phyloP scores from a whole-genome alignment of 148 eudicot species.

The Camellia lanceoleosa region DNA sequence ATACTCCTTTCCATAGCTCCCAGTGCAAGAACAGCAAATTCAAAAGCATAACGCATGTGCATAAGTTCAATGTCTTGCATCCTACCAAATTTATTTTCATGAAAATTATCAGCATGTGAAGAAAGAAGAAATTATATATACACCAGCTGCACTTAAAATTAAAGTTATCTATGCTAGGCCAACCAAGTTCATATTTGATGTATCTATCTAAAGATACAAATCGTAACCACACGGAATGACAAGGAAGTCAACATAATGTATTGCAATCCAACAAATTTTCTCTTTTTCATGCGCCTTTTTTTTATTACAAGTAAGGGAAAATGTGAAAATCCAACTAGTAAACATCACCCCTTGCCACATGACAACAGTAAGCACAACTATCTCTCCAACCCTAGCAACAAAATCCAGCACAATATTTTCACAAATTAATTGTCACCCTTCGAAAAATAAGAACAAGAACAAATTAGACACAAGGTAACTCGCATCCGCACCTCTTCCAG shows the following conservation, averaged over 20 bases:
- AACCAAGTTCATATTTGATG: not conserved
- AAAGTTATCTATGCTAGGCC: not conserved
- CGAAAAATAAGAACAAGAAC: not conserved
- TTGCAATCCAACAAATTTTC: slow-evolving; percentile 1
- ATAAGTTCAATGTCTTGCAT: slow-evolving; percentile 90
- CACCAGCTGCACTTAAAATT: slow-evolving; percentile 11
- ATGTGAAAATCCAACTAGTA: not conserved
- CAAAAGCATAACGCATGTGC: slow-evolving; percentile 96
- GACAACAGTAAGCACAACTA: not conserved
- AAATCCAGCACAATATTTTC: not conserved
- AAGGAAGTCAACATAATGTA: not conserved
- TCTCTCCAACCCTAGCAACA: not conserved
- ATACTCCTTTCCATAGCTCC: slow-evolving; percentile 78
- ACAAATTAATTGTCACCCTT: not conserved
- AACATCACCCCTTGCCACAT: not conserved
- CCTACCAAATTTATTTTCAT: slow-evolving; percentile 40
- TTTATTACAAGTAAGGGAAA: not conserved
- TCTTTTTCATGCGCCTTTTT: not conserved
- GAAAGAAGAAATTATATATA: not conserved
- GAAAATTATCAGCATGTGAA: not conserved
- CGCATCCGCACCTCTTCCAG: slow-evolving; percentile 68
- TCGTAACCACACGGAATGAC: not conserved
- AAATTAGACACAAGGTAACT: slow-evolving; percentile 10
- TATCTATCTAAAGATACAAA: not conserved
- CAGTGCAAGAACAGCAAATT: slow-evolving; percentile 77